Conservation (phyloP, 1,139 yeast species). For the Yamadazyma conglobata region DNA sequence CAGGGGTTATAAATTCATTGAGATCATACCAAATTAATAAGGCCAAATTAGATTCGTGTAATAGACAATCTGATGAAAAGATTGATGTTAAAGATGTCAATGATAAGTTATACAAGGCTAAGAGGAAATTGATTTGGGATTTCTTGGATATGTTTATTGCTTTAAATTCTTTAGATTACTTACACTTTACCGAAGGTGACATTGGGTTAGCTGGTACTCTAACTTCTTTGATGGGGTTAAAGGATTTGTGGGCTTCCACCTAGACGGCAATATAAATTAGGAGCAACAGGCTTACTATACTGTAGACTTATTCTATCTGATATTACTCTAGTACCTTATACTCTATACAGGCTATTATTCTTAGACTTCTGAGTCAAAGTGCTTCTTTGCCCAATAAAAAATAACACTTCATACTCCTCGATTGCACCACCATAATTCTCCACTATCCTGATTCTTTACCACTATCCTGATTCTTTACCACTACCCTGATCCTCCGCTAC, state of each 20-base stretch:
- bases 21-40: conserved; percentile 33
- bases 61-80: conserved; percentile 27
- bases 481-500: no score
- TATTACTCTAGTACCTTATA: no score
- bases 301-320: no score
- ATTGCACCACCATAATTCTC: no score
- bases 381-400: no score
- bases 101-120: conserved; percentile 40
- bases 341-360: no score
- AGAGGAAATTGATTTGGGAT: conserved; percentile 76
- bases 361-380: no score
- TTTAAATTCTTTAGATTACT: conserved; percentile 58
- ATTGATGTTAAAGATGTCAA: conserved; percentile 27
- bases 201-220: conserved; percentile 83
- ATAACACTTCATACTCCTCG: no score
- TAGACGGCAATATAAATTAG: no score
- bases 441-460: no score
- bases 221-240: conserved; percentile 76
- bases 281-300: no score
- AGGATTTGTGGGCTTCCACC: conserved; percentile 59
- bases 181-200: conserved; percentile 71
- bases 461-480: no score
- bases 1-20: conserved; percentile 57
- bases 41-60: conserved; percentile 21
- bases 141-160: conserved; percentile 75